Evolutionary conservation across 2,329 filamentous ascomycete species (phyloP), one percentile per base, ranked within the genome.

Genomic region (Blastomyces parvus): DNA sequence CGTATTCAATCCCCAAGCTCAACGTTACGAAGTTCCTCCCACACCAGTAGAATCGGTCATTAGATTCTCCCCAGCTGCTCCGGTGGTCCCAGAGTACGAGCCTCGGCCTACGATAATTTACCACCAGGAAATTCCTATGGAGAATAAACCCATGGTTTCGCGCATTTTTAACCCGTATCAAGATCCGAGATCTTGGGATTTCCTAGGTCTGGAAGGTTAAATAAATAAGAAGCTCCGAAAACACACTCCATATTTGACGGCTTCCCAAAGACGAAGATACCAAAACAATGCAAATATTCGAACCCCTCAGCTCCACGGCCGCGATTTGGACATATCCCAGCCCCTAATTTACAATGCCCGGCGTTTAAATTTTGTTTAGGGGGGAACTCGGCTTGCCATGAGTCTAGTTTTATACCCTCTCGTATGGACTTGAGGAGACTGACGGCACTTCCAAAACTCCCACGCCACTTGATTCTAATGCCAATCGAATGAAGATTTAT

Each of bases 171-270:
- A 62, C 52, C 57, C 59, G 19, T 65, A 60, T 38, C 57, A 57
- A 50, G 65, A 66, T 11, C 64, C 59, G n/a, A 44, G 33, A 36
- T 57, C 59, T 44, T 66, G 64, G 58, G 64, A 65, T 42, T 66
- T 66, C 22, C 46, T 66, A 36, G 66, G 64, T 6, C 52, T 65
- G 38, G 48, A 62, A 30, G 33, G 60, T 27, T 62, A 25, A 62
- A 53, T n/a, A 7, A n/a, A n/a, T n/a, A n/a, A n/a, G n/a, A n/a
- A n/a, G n/a, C n/a, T 30, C 36, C 40, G 8, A 19, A 57, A 36
- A 14, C 40, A 25, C 8, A 25, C 8, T 17, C 22, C 40, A 50
- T 27, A 50, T 50, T 46, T 46, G 40, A 40, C 42, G 17, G 14
- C 40, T 48, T 17, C 40, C 25, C 5, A 14, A 46, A 33, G n/a